phyloP scores from a whole-genome alignment of 768 basidiomycete species.

The Suillus occidentalis region DNA sequence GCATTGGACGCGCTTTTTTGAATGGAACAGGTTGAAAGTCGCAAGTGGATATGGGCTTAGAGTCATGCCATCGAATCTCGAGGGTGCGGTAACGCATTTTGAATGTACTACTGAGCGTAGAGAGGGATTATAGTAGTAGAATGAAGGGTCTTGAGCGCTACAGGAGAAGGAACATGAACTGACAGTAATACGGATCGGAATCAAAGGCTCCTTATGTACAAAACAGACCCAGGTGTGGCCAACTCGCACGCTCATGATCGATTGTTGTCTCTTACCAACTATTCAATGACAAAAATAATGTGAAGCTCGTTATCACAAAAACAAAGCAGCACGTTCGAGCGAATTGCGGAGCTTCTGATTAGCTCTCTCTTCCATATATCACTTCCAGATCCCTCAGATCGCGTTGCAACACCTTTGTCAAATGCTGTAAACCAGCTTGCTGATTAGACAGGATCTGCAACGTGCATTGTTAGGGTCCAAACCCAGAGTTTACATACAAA shows the following conservation, averaged over 20 bases:
- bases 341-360: slow-evolving; percentile 34
- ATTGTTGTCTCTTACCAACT: slow-evolving; percentile 1
- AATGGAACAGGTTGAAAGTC: slow-evolving; percentile 89
- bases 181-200: slow-evolving; percentile 6
- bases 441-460: slow-evolving; percentile 71
- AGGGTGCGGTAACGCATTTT: slow-evolving; percentile 85
- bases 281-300: slow-evolving; percentile 2
- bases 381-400: slow-evolving; percentile 65
- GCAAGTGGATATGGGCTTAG: slow-evolving; percentile 91
- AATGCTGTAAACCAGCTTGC: slow-evolving; percentile 76
- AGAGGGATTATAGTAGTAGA: not conserved
- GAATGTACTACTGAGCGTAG: not conserved
- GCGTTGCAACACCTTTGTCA: slow-evolving; percentile 71
- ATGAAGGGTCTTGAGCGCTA: not conserved
- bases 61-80: slow-evolving; percentile 96
- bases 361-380: slow-evolving; percentile 51
- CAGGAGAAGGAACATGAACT: slow-evolving; percentile 3
- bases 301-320: slow-evolving; percentile 3
- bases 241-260: slow-evolving; percentile 6
- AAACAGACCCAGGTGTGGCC: not conserved
- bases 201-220: slow-evolving; percentile 8
- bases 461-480: slow-evolving; percentile 7
- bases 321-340: slow-evolving; percentile 25
- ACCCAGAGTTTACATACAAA: slow-evolving; percentile 7
- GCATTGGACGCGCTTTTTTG: slow-evolving; percentile 74